Percentiles rank a stretch among this genome's conserved stretches.
These are phyloP conservation scores for Rutidosis leptorrhynchoides DNA, from an alignment of 129 eudicot species.

Conservation along the genomic window DNA sequence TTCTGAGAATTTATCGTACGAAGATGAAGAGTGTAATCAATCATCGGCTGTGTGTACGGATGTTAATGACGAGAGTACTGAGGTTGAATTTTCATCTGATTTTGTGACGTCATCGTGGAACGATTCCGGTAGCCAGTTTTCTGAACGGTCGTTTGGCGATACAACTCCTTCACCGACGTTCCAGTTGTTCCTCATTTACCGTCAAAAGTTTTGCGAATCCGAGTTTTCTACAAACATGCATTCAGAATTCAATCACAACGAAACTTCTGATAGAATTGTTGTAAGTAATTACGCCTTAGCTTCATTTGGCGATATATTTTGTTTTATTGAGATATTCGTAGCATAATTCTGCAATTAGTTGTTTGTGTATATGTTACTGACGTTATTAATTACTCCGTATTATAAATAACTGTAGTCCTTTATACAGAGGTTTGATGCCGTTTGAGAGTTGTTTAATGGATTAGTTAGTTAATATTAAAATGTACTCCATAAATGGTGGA, in stretches of 20 bases:
- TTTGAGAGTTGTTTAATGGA: background rate
- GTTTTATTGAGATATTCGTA: background rate
- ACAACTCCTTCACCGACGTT: conserved; percentile 58
- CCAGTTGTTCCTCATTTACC: conserved; percentile 51
- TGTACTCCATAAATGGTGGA: background rate
- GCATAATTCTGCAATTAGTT: background rate
- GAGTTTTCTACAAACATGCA: conserved; percentile 27
- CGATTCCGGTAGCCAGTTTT: conserved; percentile 85
- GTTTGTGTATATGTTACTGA: conserved; percentile 11
- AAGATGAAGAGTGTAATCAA: conserved; percentile 35
- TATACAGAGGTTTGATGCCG: background rate
- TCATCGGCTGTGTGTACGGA: conserved; percentile 46
- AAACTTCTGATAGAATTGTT: conserved; percentile 29
- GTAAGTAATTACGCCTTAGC: conserved; percentile 43
- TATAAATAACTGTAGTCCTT: background rate
- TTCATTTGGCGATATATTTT: conserved; percentile 5
- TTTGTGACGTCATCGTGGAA: conserved; percentile 55
- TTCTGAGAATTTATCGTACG: conserved; percentile 54
- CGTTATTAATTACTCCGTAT: too few species aligned
- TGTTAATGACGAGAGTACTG: conserved; percentile 38
- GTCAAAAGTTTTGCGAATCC: conserved; percentile 52
- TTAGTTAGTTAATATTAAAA: background rate
- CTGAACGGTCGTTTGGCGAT: conserved; percentile 62
- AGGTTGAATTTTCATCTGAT: conserved; percentile 47
- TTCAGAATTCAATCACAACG: conserved; percentile 21